Percentiles rank a stretch among this genome's conserved stretches.
Evolutionary conservation across 768 basidiomycete species (phyloP).

Genomic region (Imleria badia): DNA sequence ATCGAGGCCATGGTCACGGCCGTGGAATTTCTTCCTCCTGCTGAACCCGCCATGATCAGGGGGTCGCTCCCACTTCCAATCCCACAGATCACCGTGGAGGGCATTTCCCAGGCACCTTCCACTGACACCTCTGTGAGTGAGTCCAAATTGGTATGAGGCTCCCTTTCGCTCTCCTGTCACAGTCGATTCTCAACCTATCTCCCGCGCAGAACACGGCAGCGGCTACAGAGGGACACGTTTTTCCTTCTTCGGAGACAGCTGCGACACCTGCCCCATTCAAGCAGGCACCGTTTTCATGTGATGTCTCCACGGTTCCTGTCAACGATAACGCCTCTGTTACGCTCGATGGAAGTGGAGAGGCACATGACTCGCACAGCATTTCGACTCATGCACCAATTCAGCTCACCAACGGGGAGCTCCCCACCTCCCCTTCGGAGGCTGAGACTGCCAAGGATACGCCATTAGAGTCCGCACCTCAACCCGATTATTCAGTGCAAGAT

Average conservation of each 20-base stretch:
- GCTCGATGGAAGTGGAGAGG: conserved; percentile 11
- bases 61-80: conserved; percentile 13
- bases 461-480: not conserved
- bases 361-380: conserved; percentile 5
- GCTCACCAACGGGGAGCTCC: not conserved
- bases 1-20: conserved; percentile 27
- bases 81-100: conserved; percentile 19
- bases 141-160: conserved; percentile 15
- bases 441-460: not conserved
- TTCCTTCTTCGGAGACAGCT: conserved; percentile 2
- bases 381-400: conserved; percentile 24
- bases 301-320: conserved; percentile 38
- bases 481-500: not conserved
- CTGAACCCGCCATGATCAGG: conserved; percentile 9
- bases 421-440: not conserved
- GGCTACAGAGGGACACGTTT: conserved; percentile 19
- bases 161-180: not conserved
- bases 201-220: conserved; percentile 20
- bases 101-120: conserved; percentile 20
- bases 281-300: conserved; percentile 8
- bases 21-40: conserved; percentile 18
- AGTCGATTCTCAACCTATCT: not conserved
- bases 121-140: conserved; percentile 35
- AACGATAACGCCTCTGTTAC: conserved; percentile 32
- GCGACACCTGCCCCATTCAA: not conserved